Evolutionary conservation across 805 yeast species (phyloP).

Genomic region (Spathaspora boniae): DNA sequence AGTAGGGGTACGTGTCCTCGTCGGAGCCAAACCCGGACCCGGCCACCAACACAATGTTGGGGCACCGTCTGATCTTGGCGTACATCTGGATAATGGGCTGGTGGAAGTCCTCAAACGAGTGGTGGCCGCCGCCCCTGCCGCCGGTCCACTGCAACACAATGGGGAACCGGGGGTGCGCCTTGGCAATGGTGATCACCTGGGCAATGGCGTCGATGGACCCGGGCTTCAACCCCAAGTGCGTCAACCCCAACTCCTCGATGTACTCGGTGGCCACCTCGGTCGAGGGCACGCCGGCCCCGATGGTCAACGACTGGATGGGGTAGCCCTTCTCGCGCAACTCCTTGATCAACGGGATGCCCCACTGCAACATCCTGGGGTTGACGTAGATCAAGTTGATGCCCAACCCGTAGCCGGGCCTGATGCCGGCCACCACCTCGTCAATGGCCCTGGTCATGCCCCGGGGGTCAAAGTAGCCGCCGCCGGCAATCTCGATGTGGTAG

Average conservation of each 20-base stretch:
- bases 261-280: slow-evolving; percentile 96
- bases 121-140: slow-evolving; percentile 99
- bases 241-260: slow-evolving; percentile 85
- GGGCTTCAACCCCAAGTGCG: slow-evolving; percentile 95
- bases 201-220: slow-evolving; percentile 93
- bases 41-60: slow-evolving; percentile 86
- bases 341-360: slow-evolving; percentile 97
- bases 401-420: slow-evolving; percentile 84
- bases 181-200: slow-evolving; percentile 85
- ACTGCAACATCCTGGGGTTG: slow-evolving; percentile 94
- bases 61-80: slow-evolving; percentile 84
- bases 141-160: slow-evolving; percentile 99
- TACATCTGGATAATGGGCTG: slow-evolving; percentile 96
- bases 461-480: slow-evolving; percentile 95
- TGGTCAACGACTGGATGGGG: slow-evolving; percentile 93
- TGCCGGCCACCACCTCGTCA: slow-evolving; percentile 59
- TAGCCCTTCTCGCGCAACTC: slow-evolving; percentile 85
- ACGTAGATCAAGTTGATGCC: slow-evolving; percentile 93
- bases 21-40: slow-evolving; percentile 99
- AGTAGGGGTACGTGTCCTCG: slow-evolving; percentile 95
- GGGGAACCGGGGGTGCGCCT: slow-evolving; percentile 94
- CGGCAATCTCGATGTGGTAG: slow-evolving; percentile 95
- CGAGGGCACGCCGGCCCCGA: slow-evolving; percentile 99
- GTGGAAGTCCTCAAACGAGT: slow-evolving; percentile 98
- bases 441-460: slow-evolving; percentile 70